Evolutionary conservation across 106 monocot genomes (phyloP).

Genomic region (Acorus gramineus): DNA sequence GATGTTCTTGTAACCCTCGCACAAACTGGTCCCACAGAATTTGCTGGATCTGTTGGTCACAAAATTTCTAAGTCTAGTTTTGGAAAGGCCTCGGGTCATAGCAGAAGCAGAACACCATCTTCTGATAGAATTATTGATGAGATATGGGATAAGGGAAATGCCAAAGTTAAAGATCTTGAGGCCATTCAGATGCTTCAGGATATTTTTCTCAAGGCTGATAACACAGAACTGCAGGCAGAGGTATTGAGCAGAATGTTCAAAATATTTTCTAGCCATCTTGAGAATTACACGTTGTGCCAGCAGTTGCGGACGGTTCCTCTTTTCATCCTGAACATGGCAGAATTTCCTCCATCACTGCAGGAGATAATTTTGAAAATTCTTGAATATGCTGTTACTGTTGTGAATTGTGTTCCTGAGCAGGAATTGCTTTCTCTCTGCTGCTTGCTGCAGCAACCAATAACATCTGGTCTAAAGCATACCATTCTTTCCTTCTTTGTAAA

Average conservation of each 20-base stretch:
- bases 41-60: conserved; percentile 12
- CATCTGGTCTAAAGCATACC: conserved; percentile 55
- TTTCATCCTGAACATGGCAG: conserved; percentile 87
- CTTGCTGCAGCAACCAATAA: conserved; percentile 85
- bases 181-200: conserved; percentile 99
- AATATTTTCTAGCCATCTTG: conserved; percentile 92
- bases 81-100: conserved; percentile 41
- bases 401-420: conserved; percentile 95
- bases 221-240: conserved; percentile 80
- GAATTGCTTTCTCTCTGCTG: conserved; percentile 96
- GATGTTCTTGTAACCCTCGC: conserved; percentile 95
- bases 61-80: conserved; percentile 39
- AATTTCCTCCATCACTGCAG: conserved; percentile 77
- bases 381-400: conserved; percentile 98
- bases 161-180: conserved; percentile 84
- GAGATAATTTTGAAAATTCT: conserved; percentile 94
- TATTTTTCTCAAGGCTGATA: conserved; percentile 95
- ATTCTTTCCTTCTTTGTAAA: conserved; percentile 97
- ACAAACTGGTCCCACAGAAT: conserved; percentile 70
- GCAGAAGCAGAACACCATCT: conserved; percentile 59
- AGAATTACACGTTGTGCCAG: conserved; percentile 93
- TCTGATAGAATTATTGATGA: conserved; percentile 58
- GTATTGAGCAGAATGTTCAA: conserved; percentile 98
- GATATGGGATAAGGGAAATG: conserved; percentile 50
- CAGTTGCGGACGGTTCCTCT: conserved; percentile 82